phyloP scores from a whole-genome alignment of 1,284 basidiomycete genomes.

The Cystobasidium sp. region DNA sequence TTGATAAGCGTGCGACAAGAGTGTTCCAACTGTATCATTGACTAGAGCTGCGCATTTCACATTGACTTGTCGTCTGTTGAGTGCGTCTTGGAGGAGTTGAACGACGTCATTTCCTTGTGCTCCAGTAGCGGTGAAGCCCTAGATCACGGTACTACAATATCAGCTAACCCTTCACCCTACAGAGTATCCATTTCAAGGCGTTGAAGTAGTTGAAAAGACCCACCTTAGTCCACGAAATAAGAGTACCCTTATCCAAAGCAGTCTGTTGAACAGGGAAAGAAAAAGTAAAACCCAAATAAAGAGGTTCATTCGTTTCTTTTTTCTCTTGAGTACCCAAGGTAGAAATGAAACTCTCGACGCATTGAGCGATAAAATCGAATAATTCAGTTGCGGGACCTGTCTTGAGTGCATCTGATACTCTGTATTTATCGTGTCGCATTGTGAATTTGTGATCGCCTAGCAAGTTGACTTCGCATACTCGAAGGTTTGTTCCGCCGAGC shows the following conservation, averaged over 20 bases:
- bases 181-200: not conserved
- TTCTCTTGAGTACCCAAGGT: constrained; percentile 51
- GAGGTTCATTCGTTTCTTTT: constrained; percentile 59
- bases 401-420: constrained; percentile 85
- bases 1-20: constrained; percentile 89
- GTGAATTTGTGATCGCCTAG: constrained; percentile 84
- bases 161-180: not conserved
- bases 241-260: constrained; percentile 82
- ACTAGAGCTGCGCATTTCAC: constrained; percentile 93
- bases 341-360: constrained; percentile 92
- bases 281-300: constrained; percentile 91
- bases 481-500: constrained; percentile 93
- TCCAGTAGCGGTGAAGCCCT: constrained; percentile 45
- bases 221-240: constrained; percentile 92
- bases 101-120: constrained; percentile 93
- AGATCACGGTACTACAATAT: not conserved
- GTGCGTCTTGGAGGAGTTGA: constrained; percentile 85
- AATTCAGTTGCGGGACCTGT: constrained; percentile 79
- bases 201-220: not conserved
- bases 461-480: constrained; percentile 73
- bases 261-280: constrained; percentile 98
- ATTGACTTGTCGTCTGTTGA: constrained; percentile 90
- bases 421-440: constrained; percentile 90
- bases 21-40: constrained; percentile 95
- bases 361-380: constrained; percentile 95